A percentile compares a stretch with the other conserved stretches of the same genome.
These are phyloP conservation scores for Penicillium turbatum DNA, from an alignment of 495 filamentous ascomycete genomes.

Conservation along the genomic window DNA sequence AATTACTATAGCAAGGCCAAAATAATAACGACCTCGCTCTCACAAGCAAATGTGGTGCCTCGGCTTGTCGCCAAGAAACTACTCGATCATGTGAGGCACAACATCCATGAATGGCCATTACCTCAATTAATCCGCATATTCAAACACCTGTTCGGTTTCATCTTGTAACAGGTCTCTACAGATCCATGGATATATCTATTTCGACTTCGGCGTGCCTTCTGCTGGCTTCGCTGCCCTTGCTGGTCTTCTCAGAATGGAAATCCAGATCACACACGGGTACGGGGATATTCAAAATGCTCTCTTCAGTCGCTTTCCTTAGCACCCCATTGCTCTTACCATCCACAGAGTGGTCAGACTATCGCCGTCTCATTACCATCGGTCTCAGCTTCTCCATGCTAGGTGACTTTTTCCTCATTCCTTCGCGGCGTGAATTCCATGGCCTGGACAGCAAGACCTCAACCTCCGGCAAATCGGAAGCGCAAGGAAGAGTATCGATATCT, in stretches of 20 bases:
- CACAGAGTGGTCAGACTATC: slow-evolving; percentile 14
- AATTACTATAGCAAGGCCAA: too few species aligned
- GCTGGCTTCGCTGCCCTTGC: slow-evolving; percentile 10
- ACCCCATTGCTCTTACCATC: slow-evolving; percentile 15
- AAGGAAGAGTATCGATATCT: slow-evolving; percentile 14
- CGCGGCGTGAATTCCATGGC: slow-evolving; percentile 13
- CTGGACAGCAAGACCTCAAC: neutral
- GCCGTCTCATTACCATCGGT: slow-evolving; percentile 1
- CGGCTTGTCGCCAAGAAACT: neutral
- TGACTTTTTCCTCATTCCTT: slow-evolving; percentile 19
- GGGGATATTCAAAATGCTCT: slow-evolving; percentile 24
- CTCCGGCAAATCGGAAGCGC: neutral
- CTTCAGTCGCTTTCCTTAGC: slow-evolving; percentile 18
- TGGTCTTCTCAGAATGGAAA: slow-evolving; percentile 17
- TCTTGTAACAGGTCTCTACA: neutral
- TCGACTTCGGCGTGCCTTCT: slow-evolving; percentile 10
- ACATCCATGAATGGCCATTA: neutral
- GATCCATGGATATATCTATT: slow-evolving; percentile 2
- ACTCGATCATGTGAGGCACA: neutral
- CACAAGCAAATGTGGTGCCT: neutral
- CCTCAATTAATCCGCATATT: neutral
- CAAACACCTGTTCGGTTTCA: neutral
- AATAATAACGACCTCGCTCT: neutral
- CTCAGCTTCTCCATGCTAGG: slow-evolving; percentile 12
- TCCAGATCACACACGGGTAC: slow-evolving; percentile 16